phyloP scores from a whole-genome alignment of 2,329 filamentous ascomycete genomes.

The Colletotrichum chlorophyti region DNA sequence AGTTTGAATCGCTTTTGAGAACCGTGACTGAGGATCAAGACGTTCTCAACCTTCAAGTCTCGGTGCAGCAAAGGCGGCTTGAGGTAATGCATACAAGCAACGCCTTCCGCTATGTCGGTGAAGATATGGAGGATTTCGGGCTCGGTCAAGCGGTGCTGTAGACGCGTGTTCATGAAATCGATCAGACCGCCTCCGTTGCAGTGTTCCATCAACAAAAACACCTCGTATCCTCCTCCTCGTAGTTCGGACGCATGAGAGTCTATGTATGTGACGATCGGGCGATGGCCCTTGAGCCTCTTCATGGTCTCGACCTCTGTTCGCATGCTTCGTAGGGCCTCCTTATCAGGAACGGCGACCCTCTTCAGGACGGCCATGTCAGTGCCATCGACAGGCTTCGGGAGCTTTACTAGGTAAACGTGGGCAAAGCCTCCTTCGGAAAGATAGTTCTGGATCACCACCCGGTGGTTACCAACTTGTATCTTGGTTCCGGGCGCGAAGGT shows the following conservation, averaged over 20 bases:
- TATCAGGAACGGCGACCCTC: constrained; percentile 94
- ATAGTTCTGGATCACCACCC: constrained; percentile 95
- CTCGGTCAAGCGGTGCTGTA: constrained; percentile 96
- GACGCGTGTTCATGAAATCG: constrained; percentile 98
- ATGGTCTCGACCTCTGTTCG: constrained; percentile 98
- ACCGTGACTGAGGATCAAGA: constrained; percentile 78
- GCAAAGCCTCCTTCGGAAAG: constrained; percentile 98
- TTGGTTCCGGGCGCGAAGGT: constrained; percentile 95
- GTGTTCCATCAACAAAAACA: constrained; percentile 98
- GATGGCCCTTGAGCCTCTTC: constrained; percentile 98
- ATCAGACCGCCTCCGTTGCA: constrained; percentile 95
- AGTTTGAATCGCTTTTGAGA: constrained; percentile 86
- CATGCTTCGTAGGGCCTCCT: constrained; percentile 93
- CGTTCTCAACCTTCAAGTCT: constrained; percentile 97
- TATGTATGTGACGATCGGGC: constrained; percentile 96
- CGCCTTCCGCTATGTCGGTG: constrained; percentile 91
- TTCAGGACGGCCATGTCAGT: constrained; percentile 88
- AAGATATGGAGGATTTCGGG: constrained; percentile 98
- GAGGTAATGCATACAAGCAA: constrained; percentile 99
- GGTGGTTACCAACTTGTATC: constrained; percentile 92
- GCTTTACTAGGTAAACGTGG: constrained; percentile 94
- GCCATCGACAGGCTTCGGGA: constrained; percentile 78
- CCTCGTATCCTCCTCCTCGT: constrained; percentile 92
- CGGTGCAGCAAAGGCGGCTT: constrained; percentile 91
- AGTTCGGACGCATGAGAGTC: constrained; percentile 97